Base-by-base conservation (phyloP, 495 filamentous ascomycete genomes). In the Pyrenula aspistea region DNA sequence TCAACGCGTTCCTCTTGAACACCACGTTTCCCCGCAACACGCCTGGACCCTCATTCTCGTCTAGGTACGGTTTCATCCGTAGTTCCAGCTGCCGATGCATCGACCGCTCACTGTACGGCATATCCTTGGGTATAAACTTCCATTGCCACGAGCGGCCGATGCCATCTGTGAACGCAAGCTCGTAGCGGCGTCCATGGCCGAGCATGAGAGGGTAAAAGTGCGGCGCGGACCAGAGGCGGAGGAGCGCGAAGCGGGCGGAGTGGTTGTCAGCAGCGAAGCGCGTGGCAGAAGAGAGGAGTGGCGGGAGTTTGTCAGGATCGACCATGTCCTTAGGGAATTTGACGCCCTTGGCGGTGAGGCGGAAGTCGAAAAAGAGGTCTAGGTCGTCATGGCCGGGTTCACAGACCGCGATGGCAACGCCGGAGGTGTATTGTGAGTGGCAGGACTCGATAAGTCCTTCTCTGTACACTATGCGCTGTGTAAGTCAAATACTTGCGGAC, bases 191-290 rank as follows among this genome's bases (percentile, higher is more conserved):
- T 8, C 66, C 54, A 8, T 54, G 51, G 19, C 68, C 67, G n/a
- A 77, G 24, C 74, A 75, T 75, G 49, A 73, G 65, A 0, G 75
- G 75, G 53, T 75, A 78, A 65, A 75, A 80, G 57, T 77, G 71
- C 21, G 73, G 68, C 3, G 76, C 70, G 4, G 71, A 74, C 76
- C 74, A 80, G 24, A 77, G 62, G 23, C 73, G 67, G 2, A 77
- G 68, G 15, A 77, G 42, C 0, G 74, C 67, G 62, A 78, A 78
- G 22, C 71, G 68, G 24, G 67, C 67, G 20, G 53, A 49, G 2
- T 54, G 56, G 52, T 71, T 56, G 48, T 61, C 25, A 8, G 57
- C 56, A 10, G 68, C 64, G 60, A 71, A 73, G 22, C 50, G 59
- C 19, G 57, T 60, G 1, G 68, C 71, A 1, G 55, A 31, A 0